A percentile compares a stretch with the other conserved stretches of the same genome.
Conservation (phyloP, 345 rosid species). For the Eucalyptus marginata region DNA sequence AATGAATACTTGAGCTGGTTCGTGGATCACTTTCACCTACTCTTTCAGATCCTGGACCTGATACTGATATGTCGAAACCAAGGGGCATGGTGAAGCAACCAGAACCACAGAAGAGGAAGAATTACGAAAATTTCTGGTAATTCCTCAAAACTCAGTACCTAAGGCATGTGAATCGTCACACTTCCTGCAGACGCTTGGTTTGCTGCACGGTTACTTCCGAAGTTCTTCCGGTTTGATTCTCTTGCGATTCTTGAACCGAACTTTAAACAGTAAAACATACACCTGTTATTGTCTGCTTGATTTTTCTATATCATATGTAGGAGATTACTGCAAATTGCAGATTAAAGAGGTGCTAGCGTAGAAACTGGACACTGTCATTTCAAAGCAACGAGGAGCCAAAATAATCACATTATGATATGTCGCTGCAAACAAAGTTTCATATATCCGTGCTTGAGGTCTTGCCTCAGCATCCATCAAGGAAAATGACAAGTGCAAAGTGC, state of each 20-base stretch:
- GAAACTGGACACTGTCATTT: neutral
- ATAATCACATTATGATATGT: neutral
- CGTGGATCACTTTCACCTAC: neutral
- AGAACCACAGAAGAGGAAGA: neutral
- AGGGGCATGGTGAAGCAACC: neutral
- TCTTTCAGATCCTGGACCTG: neutral
- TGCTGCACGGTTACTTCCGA: slow-evolving; percentile 93
- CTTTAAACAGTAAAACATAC: slow-evolving; percentile 6
- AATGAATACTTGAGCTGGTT: neutral
- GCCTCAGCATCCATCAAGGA: neutral
- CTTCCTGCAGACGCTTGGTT: slow-evolving; percentile 95
- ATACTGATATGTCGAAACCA: neutral
- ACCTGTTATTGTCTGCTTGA: neutral
- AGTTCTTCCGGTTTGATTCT: slow-evolving; percentile 80
- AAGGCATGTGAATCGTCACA: slow-evolving; percentile 19
- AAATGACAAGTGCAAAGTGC: neutral
- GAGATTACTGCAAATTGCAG: neutral
- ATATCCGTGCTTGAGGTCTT: neutral
- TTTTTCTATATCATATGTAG: neutral
- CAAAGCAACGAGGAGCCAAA: neutral
- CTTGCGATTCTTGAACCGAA: slow-evolving; percentile 94
- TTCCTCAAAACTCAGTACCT: neutral
- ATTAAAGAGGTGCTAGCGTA: neutral
- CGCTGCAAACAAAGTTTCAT: neutral
- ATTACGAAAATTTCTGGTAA: rapidly evolving